Evolutionary conservation across 768 basidiomycete species (phyloP).

Genomic region (Mycena venus): DNA sequence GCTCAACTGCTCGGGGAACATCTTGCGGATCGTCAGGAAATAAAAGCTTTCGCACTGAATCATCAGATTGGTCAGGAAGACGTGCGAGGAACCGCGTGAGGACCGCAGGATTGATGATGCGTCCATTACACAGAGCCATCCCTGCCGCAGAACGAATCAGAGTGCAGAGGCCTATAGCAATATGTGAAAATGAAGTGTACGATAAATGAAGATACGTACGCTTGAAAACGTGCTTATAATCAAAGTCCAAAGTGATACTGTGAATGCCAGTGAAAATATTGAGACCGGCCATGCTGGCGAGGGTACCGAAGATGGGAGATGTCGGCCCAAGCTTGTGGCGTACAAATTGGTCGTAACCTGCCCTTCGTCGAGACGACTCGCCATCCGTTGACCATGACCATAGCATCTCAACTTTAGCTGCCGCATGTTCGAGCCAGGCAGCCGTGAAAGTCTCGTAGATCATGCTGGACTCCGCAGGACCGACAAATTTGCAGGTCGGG

Average conservation of each 20-base stretch:
- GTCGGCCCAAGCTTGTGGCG: neutral
- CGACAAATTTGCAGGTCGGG: too few relatives aligned
- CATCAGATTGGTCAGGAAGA: slow-evolving; percentile 18
- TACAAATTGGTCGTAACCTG: slow-evolving; percentile 18
- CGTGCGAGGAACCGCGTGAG: slow-evolving; percentile 35
- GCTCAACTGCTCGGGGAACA: slow-evolving; percentile 47
- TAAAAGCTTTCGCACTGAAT: slow-evolving; percentile 37
- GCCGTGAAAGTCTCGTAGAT: slow-evolving; percentile 13
- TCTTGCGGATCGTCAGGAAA: slow-evolving; percentile 46
- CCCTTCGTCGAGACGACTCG: slow-evolving; percentile 22
- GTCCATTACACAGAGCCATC: slow-evolving; percentile 8
- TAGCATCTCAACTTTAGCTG: slow-evolving; percentile 7
- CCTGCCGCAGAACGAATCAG: slow-evolving; percentile 15
- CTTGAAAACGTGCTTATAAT: slow-evolving; percentile 37
- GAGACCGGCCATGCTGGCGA: slow-evolving; percentile 24
- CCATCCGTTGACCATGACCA: slow-evolving; percentile 37
- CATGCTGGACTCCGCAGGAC: neutral
- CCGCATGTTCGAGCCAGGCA: neutral
- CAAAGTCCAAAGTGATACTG: slow-evolving; percentile 31
- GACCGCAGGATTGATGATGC: slow-evolving; percentile 35
- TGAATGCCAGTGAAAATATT: slow-evolving; percentile 26
- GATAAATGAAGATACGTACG: too few relatives aligned
- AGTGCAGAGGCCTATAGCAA: slow-evolving; percentile 27
- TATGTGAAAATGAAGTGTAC: neutral
- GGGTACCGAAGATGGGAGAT: slow-evolving; percentile 5